A percentile compares a stretch with the other conserved stretches of the same genome.
Conservation (phyloP, 768 basidiomycete genomes). For the Lactarius deliciosus region DNA sequence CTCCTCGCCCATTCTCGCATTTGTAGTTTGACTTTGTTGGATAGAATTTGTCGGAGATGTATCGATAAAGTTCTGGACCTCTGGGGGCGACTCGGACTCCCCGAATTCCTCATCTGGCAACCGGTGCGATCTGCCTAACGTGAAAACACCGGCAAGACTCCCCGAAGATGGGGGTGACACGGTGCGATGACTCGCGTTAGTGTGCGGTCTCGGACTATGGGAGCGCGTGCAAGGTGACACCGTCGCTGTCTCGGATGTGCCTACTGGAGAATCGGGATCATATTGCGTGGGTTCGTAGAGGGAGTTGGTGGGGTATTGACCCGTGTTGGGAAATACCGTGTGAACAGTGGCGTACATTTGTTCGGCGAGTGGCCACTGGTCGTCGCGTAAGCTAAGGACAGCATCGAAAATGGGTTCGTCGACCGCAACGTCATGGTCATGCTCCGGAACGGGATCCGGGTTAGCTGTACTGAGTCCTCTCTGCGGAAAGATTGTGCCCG, state of each 20-base stretch:
- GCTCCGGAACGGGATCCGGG: neutral
- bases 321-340: neutral
- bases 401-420: neutral
- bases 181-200: neutral
- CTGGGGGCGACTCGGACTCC: neutral
- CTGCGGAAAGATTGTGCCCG: neutral
- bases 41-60: neutral
- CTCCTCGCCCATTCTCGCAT: neutral
- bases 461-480: neutral
- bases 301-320: neutral
- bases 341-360: neutral
- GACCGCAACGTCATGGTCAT: neutral
- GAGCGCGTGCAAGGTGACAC: neutral
- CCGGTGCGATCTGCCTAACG: neutral
- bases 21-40: neutral
- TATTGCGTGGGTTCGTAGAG: neutral
- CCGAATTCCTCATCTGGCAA: neutral
- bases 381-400: neutral
- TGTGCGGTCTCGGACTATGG: neutral
- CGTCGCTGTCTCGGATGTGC: neutral
- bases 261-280: neutral
- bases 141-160: neutral
- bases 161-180: neutral
- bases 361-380: neutral
- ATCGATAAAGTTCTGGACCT: neutral